Percentiles rank a stretch among this genome's conserved stretches.
Conservation (phyloP, 2,329 filamentous ascomycete species). For the Hypoxylon sp. region DNA sequence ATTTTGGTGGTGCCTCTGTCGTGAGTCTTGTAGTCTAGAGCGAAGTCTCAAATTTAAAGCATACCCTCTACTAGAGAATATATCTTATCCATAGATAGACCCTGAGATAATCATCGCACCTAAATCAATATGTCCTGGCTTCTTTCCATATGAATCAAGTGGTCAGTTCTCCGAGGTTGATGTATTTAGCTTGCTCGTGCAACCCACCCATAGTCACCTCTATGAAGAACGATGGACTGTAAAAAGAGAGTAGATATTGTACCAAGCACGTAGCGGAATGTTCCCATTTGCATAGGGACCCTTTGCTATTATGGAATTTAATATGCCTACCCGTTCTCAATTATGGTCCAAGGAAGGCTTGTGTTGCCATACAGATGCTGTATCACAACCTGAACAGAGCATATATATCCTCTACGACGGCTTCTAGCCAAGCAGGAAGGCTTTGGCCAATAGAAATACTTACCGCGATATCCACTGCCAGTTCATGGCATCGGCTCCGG, state of each 20-base stretch:
- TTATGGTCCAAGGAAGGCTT: background rate
- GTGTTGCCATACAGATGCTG: constrained; percentile 2
- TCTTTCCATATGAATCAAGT: background rate
- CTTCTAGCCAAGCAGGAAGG: background rate
- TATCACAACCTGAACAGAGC: background rate
- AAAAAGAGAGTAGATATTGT: background rate
- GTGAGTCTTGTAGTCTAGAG: no score
- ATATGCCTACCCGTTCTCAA: background rate
- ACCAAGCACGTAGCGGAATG: background rate
- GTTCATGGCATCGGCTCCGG: constrained; percentile 19
- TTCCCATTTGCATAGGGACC: background rate
- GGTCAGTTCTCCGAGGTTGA: background rate
- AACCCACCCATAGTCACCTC: background rate
- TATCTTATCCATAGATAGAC: background rate
- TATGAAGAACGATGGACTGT: background rate
- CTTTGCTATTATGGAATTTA: background rate
- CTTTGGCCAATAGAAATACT: constrained; percentile 32
- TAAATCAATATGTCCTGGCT: background rate
- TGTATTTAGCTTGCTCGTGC: background rate
- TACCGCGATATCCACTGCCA: constrained; percentile 38
- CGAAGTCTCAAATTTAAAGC: background rate
- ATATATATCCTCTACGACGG: background rate
- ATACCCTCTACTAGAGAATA: background rate
- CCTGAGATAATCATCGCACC: background rate
- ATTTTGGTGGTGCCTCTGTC: background rate